phyloP scores from a whole-genome alignment of 148 eudicot genomes.

The Vaccinium macrocarpon region DNA sequence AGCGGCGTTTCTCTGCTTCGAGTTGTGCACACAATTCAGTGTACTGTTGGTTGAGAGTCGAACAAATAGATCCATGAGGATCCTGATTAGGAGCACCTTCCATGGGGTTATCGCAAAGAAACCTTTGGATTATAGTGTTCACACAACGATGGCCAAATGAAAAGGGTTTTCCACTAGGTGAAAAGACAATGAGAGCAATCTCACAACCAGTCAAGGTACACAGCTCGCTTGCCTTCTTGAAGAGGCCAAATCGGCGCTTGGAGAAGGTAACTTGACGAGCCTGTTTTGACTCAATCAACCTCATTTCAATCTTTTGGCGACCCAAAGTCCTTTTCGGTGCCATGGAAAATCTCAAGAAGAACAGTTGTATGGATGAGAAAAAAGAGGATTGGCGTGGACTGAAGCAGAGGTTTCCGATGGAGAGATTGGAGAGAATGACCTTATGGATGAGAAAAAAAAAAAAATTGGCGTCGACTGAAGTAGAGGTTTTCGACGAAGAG shows the following conservation, averaged over 20 bases:
- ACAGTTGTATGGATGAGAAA: background rate
- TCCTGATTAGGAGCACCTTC: background rate
- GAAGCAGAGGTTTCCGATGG: no score
- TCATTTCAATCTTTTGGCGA: constrained; percentile 19
- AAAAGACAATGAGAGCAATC: constrained; percentile 5
- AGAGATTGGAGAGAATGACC: background rate
- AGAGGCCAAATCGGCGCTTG: constrained; percentile 19
- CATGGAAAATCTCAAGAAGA: constrained; percentile 12
- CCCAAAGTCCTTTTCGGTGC: constrained; percentile 16
- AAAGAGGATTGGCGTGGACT: no score
- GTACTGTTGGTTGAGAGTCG: background rate
- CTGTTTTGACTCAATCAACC: background rate
- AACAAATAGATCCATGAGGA: background rate
- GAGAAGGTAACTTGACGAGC: constrained; percentile 23
- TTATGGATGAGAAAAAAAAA: no score
- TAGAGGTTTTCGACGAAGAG: background rate
- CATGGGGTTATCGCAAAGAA: background rate
- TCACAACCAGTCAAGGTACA: constrained; percentile 11
- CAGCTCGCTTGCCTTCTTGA: constrained; percentile 19
- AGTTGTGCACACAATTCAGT: background rate
- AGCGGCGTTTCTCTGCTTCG: background rate
- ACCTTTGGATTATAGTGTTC: background rate
- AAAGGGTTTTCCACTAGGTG: constrained; percentile 13
- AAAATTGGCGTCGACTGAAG: no score
- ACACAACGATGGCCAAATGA: constrained; percentile 13